Base-by-base conservation (phyloP, 2,329 filamentous ascomycete species). In the Exserohilum turcica region DNA sequence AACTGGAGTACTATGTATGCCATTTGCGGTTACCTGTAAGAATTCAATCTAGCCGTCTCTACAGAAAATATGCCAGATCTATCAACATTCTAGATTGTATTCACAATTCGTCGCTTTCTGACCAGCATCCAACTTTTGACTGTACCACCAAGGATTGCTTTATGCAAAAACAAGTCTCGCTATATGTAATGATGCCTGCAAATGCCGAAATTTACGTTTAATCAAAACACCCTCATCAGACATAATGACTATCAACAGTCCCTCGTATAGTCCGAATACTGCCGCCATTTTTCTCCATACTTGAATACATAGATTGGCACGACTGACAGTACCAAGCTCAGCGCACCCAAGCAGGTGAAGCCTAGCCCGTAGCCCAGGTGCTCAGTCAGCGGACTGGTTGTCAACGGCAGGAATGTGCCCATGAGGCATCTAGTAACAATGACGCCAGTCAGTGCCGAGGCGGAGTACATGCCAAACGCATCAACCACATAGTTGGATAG, bases 401-500 rank as follows among this genome's bases (percentile, higher is more conserved):
- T 69, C 38, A 86, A 72, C 0, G 84, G 84, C 27, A 86, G 58
- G 36, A 86, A 81, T 0, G 84, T 85, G 3, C 83, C 80, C 69
- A 80, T 78, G 0, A 86, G 68, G 53, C 82, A 85, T 32, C 83
- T 74, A 1, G 77, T 77, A 1, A 85, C 80, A 51, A 86, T 83
- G 5, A 85, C 64, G 0, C 80, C 82, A 0, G 83, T 85, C 74
- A 85, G 77, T 1, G 82, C 82, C 9, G 81, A 84, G 0, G 83
- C 83, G 1, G 82, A 79, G 60, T 82, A 85, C 5, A 82, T 53
- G 0, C 82, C 81, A 52, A 80, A 83, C 0, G 82, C 81, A 54
- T 86, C 83, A 2, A 85, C 82, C 0, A 85, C 76, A 56, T 85
- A 86, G 0, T 82, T 77, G 50, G 78, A 79, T 2, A 85, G 50